phyloP scores from a whole-genome alignment of 768 basidiomycete genomes.

The Auricularia cornea region DNA sequence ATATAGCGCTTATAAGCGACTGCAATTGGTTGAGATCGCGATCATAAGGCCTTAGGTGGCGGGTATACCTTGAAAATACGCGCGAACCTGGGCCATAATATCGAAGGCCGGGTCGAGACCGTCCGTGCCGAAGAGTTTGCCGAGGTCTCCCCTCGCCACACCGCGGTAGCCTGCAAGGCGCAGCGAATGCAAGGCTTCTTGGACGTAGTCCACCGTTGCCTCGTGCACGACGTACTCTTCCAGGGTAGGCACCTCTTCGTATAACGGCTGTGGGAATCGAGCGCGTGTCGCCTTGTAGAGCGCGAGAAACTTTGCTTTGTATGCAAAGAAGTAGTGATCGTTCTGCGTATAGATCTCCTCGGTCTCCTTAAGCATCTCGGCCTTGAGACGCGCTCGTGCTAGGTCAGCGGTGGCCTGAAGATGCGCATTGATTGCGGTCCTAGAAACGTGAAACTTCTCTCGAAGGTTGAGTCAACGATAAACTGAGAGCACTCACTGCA shows the following conservation, averaged over 20 bases:
- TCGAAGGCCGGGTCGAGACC: slow-evolving; percentile 41
- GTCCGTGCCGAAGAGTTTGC: slow-evolving; percentile 43
- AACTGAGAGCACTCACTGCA: slow-evolving; percentile 28
- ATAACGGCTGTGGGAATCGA: not conserved
- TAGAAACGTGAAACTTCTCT: not conserved
- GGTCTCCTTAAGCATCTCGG: not conserved
- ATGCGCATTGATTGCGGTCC: slow-evolving; percentile 43
- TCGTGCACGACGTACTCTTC: not conserved
- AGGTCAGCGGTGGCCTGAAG: slow-evolving; percentile 26
- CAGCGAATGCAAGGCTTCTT: not conserved
- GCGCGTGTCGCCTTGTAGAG: slow-evolving; percentile 21
- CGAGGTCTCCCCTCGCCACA: slow-evolving; percentile 33
- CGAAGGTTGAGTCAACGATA: not conserved
- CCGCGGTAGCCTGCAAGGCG: slow-evolving; percentile 10
- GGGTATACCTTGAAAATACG: slow-evolving; percentile 64
- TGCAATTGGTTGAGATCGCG: slow-evolving; percentile 13
- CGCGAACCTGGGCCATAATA: slow-evolving; percentile 66
- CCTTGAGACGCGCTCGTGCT: slow-evolving; percentile 25
- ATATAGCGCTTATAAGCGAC: slow-evolving; percentile 53
- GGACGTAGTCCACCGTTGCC: not conserved
- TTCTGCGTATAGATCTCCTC: slow-evolving; percentile 35
- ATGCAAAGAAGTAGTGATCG: slow-evolving; percentile 41
- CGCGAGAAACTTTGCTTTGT: slow-evolving; percentile 37
- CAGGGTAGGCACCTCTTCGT: not conserved
- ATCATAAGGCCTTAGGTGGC: not conserved